Conservation (phyloP, 352 stramenopile species). For the Plasmopara viticola region DNA sequence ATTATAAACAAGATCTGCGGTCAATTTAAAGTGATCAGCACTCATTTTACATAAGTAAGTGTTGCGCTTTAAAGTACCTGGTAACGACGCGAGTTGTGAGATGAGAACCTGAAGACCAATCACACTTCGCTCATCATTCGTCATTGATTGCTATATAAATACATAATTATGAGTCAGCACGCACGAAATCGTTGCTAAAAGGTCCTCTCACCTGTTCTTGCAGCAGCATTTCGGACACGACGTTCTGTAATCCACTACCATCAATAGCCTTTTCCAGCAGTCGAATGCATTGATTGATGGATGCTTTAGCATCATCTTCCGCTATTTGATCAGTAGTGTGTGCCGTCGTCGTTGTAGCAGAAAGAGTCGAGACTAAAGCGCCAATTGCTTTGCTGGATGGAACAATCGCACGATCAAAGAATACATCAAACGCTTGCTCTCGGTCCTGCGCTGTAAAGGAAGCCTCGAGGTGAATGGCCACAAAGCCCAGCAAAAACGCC, state of each 20-base stretch:
- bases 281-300: slow-evolving; percentile 38
- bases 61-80: slow-evolving; percentile 26
- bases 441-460: slow-evolving; percentile 44
- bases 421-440: slow-evolving; percentile 41
- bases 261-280: slow-evolving; percentile 35
- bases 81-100: slow-evolving; percentile 36
- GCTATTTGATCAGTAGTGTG: slow-evolving; percentile 1
- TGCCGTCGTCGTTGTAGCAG: slow-evolving; percentile 10
- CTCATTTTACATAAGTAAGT: background rate
- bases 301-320: slow-evolving; percentile 29
- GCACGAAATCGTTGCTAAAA: background rate
- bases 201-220: slow-evolving; percentile 21
- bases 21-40: background rate
- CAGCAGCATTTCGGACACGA: slow-evolving; percentile 34
- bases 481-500: slow-evolving; percentile 47
- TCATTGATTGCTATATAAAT: slow-evolving; percentile 8
- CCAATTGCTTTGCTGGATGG: slow-evolving; percentile 30
- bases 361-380: slow-evolving; percentile 33
- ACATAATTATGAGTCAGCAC: background rate
- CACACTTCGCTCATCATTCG: slow-evolving; percentile 7
- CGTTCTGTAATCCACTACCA: slow-evolving; percentile 18
- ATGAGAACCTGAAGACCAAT: slow-evolving; percentile 34
- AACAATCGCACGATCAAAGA: slow-evolving; percentile 39
- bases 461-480: slow-evolving; percentile 40
- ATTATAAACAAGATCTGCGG: slow-evolving; percentile 59